A percentile compares a stretch with the other conserved stretches of the same genome.
phyloP scores from a whole-genome alignment of 1,139 yeast genomes.

The Ogataea hybrid region DNA sequence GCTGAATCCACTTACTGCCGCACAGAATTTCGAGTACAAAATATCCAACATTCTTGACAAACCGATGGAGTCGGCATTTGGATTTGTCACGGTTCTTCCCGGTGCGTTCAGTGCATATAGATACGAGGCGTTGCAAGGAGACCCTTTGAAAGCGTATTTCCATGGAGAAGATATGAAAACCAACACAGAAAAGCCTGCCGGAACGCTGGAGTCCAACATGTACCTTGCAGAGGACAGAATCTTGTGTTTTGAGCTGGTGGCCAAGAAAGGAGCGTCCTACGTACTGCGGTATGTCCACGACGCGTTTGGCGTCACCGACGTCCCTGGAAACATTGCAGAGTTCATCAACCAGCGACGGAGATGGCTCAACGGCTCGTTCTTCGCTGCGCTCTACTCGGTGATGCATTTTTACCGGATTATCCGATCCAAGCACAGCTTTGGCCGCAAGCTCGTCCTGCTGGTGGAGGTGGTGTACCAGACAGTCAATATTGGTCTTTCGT shows the following conservation, averaged over 20 bases:
- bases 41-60: conserved; percentile 80
- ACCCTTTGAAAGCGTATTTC: conserved; percentile 76
- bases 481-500: conserved; percentile 62
- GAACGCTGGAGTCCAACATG: conserved; percentile 77
- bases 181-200: conserved; percentile 46
- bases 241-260: conserved; percentile 77
- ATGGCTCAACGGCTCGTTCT: conserved; percentile 84
- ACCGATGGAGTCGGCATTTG: conserved; percentile 80
- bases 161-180: conserved; percentile 75
- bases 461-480: conserved; percentile 70
- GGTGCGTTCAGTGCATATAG: conserved; percentile 88
- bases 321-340: conserved; percentile 70
- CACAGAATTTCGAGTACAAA: conserved; percentile 83
- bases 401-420: conserved; percentile 69
- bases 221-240: conserved; percentile 85
- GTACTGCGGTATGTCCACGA: conserved; percentile 69
- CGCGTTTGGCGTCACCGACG: conserved; percentile 83
- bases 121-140: conserved; percentile 69
- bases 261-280: conserved; percentile 61
- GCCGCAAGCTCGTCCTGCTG: conserved; percentile 60
- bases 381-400: conserved; percentile 75
- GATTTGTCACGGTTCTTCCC: conserved; percentile 78
- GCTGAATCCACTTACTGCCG: conserved; percentile 74
- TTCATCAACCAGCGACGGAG: conserved; percentile 76
- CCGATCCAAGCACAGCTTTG: conserved; percentile 60